Base-by-base conservation (phyloP, 1,139 yeast species). In the Kurtzmaniella quercitrusa region DNA sequence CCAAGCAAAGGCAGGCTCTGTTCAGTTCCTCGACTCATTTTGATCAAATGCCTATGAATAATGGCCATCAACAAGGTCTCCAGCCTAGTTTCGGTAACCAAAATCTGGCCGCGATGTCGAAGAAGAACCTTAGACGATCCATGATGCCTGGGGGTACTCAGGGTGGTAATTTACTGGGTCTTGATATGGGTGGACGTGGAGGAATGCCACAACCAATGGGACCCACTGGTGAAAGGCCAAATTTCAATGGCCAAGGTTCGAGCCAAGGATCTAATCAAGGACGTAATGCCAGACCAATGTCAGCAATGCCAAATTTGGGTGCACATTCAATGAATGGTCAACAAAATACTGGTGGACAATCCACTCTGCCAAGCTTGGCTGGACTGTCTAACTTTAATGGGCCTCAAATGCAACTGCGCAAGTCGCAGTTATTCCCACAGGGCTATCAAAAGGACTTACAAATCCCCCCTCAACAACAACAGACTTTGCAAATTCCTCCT, bases 171-270 rank as follows among this genome's bases (percentile, higher is more conserved):
- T 50, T 64, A 21, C 64, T 63, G 28, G 71, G 71, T 3, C 50
- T 71, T 26, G 77, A 72, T 52, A 62, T 70, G 64, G 77, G 77
- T 12, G 77, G 76, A 9, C 62, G 78, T 50, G 77, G 75, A n/a
- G 77, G 77, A 11, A 72, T 71, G 77, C 77, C 76, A 40, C 57
- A 58, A 57, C 65, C 70, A 1, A 55, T 55, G 2, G 54, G 49
- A 5, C 52, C 52, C 11, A 42, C 45, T 21, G 45, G 45, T 8
- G 45, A 42, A 26, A 37, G 45, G 28, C 45, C 44, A 21, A 26
- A 9, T 9, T 26, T 26, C n/a, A 11, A 12, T 26, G 30, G 30
- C 14, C 30, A 11, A 14, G 12, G 14, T 11, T 26, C 30, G 14
- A 26, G 30, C n/a, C 30, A 26, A 9, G n/a, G n/a, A 4, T 28